Evolutionary conservation across 2,329 filamentous ascomycete genomes (phyloP), one percentile per base, ranked within the genome.

Genomic region (Parastagonospora nodorum): DNA sequence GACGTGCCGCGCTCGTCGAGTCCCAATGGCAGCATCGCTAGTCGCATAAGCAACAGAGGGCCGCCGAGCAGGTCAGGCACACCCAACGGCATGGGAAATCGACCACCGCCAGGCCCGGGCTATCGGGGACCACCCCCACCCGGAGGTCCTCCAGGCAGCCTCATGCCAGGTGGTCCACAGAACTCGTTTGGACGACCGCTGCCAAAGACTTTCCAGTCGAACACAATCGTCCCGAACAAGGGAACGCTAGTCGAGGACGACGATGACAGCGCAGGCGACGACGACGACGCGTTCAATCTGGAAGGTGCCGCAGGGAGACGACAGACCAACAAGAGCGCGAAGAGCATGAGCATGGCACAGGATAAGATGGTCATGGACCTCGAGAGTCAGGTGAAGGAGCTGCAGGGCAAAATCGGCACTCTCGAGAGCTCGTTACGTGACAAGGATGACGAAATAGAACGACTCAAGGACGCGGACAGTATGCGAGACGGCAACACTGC

Each of bases 171-270:
- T 58, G 5, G 53, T 43, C 31, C 53, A 52, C 40, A 58, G 42
- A 85, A 86, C 63, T 86, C 88, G 45, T 88, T 86, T 58, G 87
- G 88, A 36, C 83, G 90, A 39, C 92, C 92, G 4, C 84, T 90
- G 60, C 88, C 90, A 12, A 96, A 95, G 70, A 92, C 92, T 32
- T 92, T 96, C 60, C 92, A 96, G 70, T 93, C 89, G 69, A 97
- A 96, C 69, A 97, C 92, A 0, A 96, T 97, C 65, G 89, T 97
- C 29, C 94, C 94, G 0, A 97, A 97, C 71, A 99, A 97, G 77
- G 96, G 93, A 66, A 97, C 90, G 0, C 92, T 97, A 87, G 86
- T 97, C 1, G 94, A 99, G 73, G 94, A 97, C 69, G 90, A 90
- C 57, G 76, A 76, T 50, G 78, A 76, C 48, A 81, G 80, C 15